Base-by-base conservation (phyloP, 768 basidiomycete species). In the Auricularia sp. region DNA sequence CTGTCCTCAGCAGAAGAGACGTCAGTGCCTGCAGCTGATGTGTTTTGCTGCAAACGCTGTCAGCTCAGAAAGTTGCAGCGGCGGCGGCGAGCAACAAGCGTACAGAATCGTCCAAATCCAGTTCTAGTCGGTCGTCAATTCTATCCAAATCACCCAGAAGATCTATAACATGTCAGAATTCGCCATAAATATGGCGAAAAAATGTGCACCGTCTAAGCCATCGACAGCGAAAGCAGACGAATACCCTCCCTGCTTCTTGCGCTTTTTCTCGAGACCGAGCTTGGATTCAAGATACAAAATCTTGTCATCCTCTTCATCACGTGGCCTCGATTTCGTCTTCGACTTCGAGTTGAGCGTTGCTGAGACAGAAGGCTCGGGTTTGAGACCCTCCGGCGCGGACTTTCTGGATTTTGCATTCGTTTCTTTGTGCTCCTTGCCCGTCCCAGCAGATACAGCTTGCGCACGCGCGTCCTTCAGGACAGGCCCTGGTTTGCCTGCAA, bases 251-350 rank as follows among this genome's bases (percentile, higher is more conserved):
- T 81, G 80, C 62, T 77, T 76, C 64, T 78, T 74, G 56, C 76
- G 73, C 62, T 72, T 72, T 16, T 80, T 76, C 42, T 73, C 61
- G 69, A 86, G 78, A 3, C 90, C 86, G 18, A 97, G 81, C 72
- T 87, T 88, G 0, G 81, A 78, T 73, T 98, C 95, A 11, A 97
- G 76, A 75, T 89, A 87, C 0, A 85, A 81, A 54, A 98, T 97
- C 71, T 95, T 92, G 0, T 82, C 81, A 70, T 95, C 93, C 69
- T 98, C 95, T 39, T 88, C 81, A 36, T 79, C 74, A 66, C 91
- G 47, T 18, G 18, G 11, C 18, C 71, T 18, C 61, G 67, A 35
- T 64, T 39, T 11, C 54, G 18, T 23, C 29, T 56, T 36, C 21
- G 59, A 51, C 21, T 5, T 67, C 11, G 66, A 62, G 6, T 53